Percentiles rank a stretch among this genome's conserved stretches.
Conservation (phyloP, 345 rosid species). For the Citrus trifoliata region DNA sequence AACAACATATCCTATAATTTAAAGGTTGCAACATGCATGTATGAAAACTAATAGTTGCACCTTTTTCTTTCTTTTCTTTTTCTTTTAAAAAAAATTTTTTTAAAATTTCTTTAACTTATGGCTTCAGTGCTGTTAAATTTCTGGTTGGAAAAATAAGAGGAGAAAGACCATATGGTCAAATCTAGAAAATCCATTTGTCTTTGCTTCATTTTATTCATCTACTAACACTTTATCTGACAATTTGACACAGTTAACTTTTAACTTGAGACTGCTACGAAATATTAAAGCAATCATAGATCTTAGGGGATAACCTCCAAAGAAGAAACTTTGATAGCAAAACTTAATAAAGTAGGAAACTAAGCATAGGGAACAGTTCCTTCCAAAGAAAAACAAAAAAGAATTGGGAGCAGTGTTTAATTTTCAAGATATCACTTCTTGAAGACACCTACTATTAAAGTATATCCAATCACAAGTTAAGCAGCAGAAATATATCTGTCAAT, state of each 20-base stretch:
- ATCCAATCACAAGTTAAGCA: background rate
- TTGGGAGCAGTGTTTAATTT: background rate
- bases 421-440: too few species aligned
- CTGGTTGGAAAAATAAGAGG: background rate
- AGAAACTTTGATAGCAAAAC: background rate
- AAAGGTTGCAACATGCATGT: background rate
- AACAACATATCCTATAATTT: background rate
- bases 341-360: background rate
- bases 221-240: background rate
- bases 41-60: background rate
- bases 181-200: background rate
- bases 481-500: background rate
- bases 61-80: background rate
- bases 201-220: background rate
- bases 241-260: background rate
- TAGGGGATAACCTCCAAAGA: background rate
- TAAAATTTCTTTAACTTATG: too few species aligned
- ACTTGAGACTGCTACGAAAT: background rate
- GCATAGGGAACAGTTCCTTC: background rate
- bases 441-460: background rate
- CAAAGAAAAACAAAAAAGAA: background rate
- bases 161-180: too few species aligned
- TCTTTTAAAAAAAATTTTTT: too few species aligned
- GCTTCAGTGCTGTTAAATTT: background rate
- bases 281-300: background rate